These are phyloP conservation scores for Camelina neglecta DNA, from an alignment of 345 rosid genomes.

Conservation along the genomic window DNA sequence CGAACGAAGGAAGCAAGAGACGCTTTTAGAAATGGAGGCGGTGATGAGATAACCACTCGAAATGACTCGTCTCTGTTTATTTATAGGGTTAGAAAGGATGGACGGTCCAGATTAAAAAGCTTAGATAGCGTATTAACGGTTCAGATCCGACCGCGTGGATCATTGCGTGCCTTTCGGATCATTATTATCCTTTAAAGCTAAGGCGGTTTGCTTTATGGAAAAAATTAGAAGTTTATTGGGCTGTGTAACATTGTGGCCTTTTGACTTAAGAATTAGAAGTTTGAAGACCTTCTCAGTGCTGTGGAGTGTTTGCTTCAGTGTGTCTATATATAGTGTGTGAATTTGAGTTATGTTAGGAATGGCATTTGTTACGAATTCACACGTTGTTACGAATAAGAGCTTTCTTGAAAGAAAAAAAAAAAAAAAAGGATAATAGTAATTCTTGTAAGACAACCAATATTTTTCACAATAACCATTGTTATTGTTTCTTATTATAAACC, in stretches of 20 bases:
- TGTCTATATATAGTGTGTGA: too few relatives aligned
- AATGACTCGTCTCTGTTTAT: background rate
- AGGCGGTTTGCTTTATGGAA: conserved; percentile 11
- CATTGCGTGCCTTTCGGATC: conserved; percentile 33
- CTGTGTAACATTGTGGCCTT: background rate
- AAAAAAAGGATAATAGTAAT: too few relatives aligned
- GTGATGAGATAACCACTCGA: background rate
- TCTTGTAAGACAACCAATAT: too few relatives aligned
- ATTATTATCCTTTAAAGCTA: conserved; percentile 23
- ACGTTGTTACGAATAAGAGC: too few relatives aligned
- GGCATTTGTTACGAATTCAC: too few relatives aligned
- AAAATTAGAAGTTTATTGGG: background rate
- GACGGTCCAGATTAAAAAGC: conserved; percentile 44
- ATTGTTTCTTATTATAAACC: too few relatives aligned
- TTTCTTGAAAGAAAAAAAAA: too few relatives aligned
- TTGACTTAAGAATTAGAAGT: background rate
- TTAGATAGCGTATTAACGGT: conserved; percentile 33
- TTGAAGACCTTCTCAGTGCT: too few relatives aligned
- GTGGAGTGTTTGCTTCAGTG: too few relatives aligned
- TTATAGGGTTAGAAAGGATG: conserved; percentile 15
- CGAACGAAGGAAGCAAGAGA: background rate
- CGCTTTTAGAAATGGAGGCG: background rate
- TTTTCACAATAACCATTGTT: too few relatives aligned
- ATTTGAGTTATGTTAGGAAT: too few relatives aligned
- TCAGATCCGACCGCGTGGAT: conserved; percentile 32